Evolutionary conservation across 176 grass and related monocot genomes (phyloP).

Genomic region (Eleusine coracana): DNA sequence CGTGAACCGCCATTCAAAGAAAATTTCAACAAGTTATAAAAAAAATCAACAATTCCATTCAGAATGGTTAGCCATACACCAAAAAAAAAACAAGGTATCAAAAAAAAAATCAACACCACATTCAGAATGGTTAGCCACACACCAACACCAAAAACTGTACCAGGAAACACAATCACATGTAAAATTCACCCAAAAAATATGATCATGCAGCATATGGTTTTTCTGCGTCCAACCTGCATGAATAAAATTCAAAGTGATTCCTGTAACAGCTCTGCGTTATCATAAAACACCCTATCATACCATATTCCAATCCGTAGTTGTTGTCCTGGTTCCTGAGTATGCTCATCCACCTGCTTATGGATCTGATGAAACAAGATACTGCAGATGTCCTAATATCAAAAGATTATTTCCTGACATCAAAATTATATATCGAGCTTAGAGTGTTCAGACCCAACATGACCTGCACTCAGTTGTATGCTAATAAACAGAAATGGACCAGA

Average conservation of each 20-base stretch:
- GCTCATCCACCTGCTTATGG: constrained; percentile 49
- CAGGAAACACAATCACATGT: background rate
- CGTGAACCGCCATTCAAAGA: background rate
- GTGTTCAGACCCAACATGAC: constrained; percentile 24
- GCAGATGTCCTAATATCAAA: constrained; percentile 50
- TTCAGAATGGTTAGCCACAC: background rate
- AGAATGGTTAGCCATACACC: background rate
- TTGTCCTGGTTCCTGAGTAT: constrained; percentile 33
- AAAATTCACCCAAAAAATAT: background rate
- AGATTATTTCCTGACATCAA: constrained; percentile 39
- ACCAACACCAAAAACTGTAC: background rate
- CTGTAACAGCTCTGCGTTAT: constrained; percentile 21
- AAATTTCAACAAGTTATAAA: background rate
- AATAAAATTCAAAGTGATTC: constrained; percentile 32
- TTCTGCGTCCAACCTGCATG: constrained; percentile 34
- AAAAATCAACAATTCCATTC: background rate
- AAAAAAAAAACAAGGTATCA: background rate
- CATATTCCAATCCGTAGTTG: constrained; percentile 53
- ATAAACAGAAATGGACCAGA: constrained; percentile 5
- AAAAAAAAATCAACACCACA: background rate
- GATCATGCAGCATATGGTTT: constrained; percentile 2
- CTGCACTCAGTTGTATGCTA: constrained; percentile 38
- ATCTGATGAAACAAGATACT: constrained; percentile 50
- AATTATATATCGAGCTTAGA: constrained; percentile 33
- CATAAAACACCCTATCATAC: constrained; percentile 61